These are phyloP conservation scores for Neonothopanus nambi DNA, from an alignment of 1,284 basidiomycete genomes.

Conservation along the genomic window DNA sequence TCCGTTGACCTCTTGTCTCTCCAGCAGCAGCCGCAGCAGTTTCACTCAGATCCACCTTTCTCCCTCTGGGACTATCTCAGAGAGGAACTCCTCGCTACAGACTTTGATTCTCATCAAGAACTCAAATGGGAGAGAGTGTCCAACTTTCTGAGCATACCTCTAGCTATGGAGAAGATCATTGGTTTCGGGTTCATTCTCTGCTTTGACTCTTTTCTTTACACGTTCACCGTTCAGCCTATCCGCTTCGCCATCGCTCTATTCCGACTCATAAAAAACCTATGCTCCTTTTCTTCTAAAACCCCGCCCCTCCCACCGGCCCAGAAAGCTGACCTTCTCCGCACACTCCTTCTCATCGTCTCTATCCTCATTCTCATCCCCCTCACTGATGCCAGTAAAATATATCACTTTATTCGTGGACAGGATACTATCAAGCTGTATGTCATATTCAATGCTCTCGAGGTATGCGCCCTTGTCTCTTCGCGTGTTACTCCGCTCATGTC, in stretches of 20 bases:
- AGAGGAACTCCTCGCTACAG: slow-evolving; percentile 85
- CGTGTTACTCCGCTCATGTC: slow-evolving; percentile 7
- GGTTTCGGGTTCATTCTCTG: slow-evolving; percentile 93
- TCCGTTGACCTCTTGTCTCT: slow-evolving; percentile 14
- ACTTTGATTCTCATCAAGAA: slow-evolving; percentile 92
- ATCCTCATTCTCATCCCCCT: slow-evolving; percentile 78
- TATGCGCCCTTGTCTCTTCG: slow-evolving; percentile 34
- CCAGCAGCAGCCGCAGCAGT: neutral
- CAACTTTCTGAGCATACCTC: slow-evolving; percentile 93
- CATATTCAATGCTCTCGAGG: slow-evolving; percentile 97
- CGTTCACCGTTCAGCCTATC: slow-evolving; percentile 96
- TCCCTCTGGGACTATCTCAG: slow-evolving; percentile 92
- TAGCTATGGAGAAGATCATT: slow-evolving; percentile 96
- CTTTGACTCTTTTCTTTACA: slow-evolving; percentile 96
- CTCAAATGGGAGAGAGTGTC: slow-evolving; percentile 97
- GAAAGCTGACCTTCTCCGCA: slow-evolving; percentile 88
- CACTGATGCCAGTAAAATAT: slow-evolving; percentile 97
- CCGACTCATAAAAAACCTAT: slow-evolving; percentile 54
- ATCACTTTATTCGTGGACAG: slow-evolving; percentile 98
- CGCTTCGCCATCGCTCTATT: slow-evolving; percentile 74
- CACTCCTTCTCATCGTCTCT: slow-evolving; percentile 75
- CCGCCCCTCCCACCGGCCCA: slow-evolving; percentile 78
- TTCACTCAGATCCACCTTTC: slow-evolving; percentile 44
- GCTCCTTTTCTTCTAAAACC: slow-evolving; percentile 42
- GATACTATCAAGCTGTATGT: slow-evolving; percentile 99